Evolutionary conservation across 805 yeast genomes (phyloP).

Genomic region (Yarrowia deformans): DNA sequence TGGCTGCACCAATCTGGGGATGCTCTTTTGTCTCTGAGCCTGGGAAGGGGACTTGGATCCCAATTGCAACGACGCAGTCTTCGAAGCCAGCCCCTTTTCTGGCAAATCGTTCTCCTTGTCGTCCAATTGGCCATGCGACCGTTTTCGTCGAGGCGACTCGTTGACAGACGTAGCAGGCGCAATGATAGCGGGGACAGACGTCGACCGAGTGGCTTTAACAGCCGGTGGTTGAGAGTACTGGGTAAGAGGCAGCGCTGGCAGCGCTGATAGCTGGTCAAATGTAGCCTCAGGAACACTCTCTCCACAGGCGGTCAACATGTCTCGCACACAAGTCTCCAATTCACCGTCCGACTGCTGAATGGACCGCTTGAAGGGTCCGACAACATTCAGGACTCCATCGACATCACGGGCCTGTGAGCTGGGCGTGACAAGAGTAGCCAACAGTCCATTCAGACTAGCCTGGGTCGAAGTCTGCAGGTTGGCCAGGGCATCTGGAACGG

Average conservation of each 20-base stretch:
- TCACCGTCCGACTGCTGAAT: constrained; percentile 7
- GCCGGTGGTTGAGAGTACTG: constrained; percentile 1
- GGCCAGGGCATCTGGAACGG: constrained; percentile 25
- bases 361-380: constrained; percentile 14
- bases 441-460: constrained; percentile 8
- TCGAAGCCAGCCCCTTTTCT: not conserved
- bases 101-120: constrained; percentile 27
- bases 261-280: not conserved
- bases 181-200: constrained; percentile 3
- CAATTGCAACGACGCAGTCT: constrained; percentile 16
- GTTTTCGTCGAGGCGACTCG: constrained; percentile 13
- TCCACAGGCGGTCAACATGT: constrained; percentile 17
- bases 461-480: constrained; percentile 22
- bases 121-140: constrained; percentile 15
- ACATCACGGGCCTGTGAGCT: constrained; percentile 19
- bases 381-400: constrained; percentile 15
- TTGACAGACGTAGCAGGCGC: not conserved
- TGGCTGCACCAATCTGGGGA: constrained; percentile 27
- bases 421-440: constrained; percentile 31
- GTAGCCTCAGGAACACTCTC: not conserved
- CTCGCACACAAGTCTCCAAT: constrained; percentile 8
- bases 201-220: not conserved
- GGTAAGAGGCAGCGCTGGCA: constrained; percentile 1
- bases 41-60: not conserved
- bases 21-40: constrained; percentile 11